These are phyloP conservation scores for Ambrosiella xylebori DNA, from an alignment of 2,329 filamentous ascomycete genomes.

Conservation along the genomic window DNA sequence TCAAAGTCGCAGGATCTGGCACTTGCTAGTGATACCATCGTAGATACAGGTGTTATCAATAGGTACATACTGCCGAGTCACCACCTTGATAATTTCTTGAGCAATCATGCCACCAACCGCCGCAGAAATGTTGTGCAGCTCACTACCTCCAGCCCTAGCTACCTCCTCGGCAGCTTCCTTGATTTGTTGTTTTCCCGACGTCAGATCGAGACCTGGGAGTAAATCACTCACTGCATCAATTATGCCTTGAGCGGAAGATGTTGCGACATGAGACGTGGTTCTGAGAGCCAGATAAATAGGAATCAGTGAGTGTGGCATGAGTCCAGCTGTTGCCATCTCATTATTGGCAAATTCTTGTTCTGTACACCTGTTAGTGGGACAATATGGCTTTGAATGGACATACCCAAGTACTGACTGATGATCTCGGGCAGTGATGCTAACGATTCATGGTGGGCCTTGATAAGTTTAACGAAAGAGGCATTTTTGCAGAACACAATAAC, in stretches of 20 bases:
- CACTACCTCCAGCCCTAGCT: slow-evolving; percentile 60
- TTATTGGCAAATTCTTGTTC: slow-evolving; percentile 39
- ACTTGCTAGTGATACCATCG: slow-evolving; percentile 48
- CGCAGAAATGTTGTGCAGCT: slow-evolving; percentile 84
- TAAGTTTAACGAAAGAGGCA: slow-evolving; percentile 77
- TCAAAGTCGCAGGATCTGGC: slow-evolving; percentile 32
- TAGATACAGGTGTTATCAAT: slow-evolving; percentile 56
- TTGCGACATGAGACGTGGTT: slow-evolving; percentile 16
- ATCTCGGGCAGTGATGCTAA: neutral
- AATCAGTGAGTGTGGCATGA: slow-evolving; percentile 41
- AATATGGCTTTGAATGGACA: too few species aligned
- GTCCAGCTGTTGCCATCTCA: slow-evolving; percentile 30
- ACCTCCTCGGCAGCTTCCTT: slow-evolving; percentile 39
- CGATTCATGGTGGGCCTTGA: slow-evolving; percentile 33
- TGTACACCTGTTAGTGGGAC: slow-evolving; percentile 17
- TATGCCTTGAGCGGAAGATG: slow-evolving; percentile 10
- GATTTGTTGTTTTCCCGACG: neutral
- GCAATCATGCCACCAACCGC: slow-evolving; percentile 80
- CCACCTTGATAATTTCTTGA: slow-evolving; percentile 91
- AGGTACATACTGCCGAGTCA: slow-evolving; percentile 55
- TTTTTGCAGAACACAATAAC: slow-evolving; percentile 93
- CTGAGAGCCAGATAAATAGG: slow-evolving; percentile 52
- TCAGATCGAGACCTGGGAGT: neutral
- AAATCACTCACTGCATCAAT: slow-evolving; percentile 4
- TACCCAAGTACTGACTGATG: neutral